Base-by-base conservation (phyloP, 129 eudicot species). In the Logfia minima region DNA sequence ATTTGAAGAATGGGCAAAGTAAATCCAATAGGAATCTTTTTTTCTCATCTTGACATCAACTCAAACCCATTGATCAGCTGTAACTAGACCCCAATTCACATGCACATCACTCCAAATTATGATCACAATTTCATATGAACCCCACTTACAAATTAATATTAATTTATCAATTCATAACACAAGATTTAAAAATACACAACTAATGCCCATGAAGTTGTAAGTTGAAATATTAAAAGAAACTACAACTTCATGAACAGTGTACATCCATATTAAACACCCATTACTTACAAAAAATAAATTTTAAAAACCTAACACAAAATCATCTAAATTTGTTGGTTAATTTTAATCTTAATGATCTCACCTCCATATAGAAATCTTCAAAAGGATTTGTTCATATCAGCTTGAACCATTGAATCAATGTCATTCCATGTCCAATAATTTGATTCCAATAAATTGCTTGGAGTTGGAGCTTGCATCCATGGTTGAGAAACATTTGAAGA, bases 381-480 rank as follows among this genome's bases (percentile, higher is more conserved):
- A 87, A 48, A 86, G 71, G 96, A 76, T 68, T 83, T 87, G 82
- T 83, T 86, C 24, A 92, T 81, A 87, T 92, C 96, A 77, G 82
- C 80, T 48, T 82, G 75, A 75, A 81, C 71, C 69, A 90, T 80
- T 55, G 73, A 72, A 70, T 92, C 91, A 74, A 85, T 74, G 45
- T 92, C 98, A 74, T 83, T 88, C 98, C 98, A 89, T 28, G 80
- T 74, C 98, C 98, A 92, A 74, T 81, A 86, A 69, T 72, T 84
- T 41, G 80, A 56, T 78, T 85, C 89, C 86, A 77, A 62, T 55
- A 24, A 45, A 61, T 70, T 69, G 80, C 66, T 73, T 51, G 85
- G 71, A 21, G 73, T 71, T 74, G 84, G 80, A 41, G 62, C 83
- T 41, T 81, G 83, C 76, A 81, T 69, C 88, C 87, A 85, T 48